These are phyloP conservation scores for Trichosporon faecale DNA, from an alignment of 1,284 basidiomycete genomes.

Conservation along the genomic window DNA sequence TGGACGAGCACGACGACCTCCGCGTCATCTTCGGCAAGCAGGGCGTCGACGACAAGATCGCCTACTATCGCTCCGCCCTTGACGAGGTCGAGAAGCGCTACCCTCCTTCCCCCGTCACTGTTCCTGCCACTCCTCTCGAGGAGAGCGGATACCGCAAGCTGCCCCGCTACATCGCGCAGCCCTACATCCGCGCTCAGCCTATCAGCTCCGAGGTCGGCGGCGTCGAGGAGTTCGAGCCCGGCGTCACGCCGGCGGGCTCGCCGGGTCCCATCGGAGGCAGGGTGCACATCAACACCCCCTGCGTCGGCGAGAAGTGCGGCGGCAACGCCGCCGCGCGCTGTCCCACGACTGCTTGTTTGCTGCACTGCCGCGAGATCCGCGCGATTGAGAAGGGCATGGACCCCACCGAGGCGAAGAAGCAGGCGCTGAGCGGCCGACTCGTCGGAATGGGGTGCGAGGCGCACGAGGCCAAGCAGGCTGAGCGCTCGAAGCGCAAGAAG, in stretches of 20 bases:
- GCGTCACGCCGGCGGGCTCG: slow-evolving; percentile 12
- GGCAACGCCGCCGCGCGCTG: slow-evolving; percentile 41
- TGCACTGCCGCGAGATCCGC: slow-evolving; percentile 46
- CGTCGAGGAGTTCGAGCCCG: slow-evolving; percentile 4
- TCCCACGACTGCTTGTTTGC: slow-evolving; percentile 43
- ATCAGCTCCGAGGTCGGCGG: slow-evolving; percentile 29
- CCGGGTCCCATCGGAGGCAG: slow-evolving; percentile 22
- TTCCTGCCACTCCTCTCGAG: slow-evolving; percentile 36
- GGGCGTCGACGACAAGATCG: slow-evolving; percentile 38
- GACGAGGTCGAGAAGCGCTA: slow-evolving; percentile 64
- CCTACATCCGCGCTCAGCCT: slow-evolving; percentile 66
- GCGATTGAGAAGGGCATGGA: slow-evolving; percentile 43
- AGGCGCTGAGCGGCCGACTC: slow-evolving; percentile 34
- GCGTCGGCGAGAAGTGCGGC: slow-evolving; percentile 15
- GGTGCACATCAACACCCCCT: slow-evolving; percentile 8
- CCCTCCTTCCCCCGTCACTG: slow-evolving; percentile 49
- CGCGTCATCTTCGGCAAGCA: slow-evolving; percentile 57
- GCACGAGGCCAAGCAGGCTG: slow-evolving; percentile 51
- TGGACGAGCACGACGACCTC: slow-evolving; percentile 68
- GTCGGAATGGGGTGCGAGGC: slow-evolving; percentile 51
- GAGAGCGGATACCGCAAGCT: slow-evolving; percentile 56
- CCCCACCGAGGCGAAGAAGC: slow-evolving; percentile 32
- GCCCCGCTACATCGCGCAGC: slow-evolving; percentile 81
- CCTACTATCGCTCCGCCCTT: slow-evolving; percentile 59
- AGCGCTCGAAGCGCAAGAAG: slow-evolving; percentile 40